A percentile compares a stretch with the other conserved stretches of the same genome.
Conservation (phyloP, 2,329 filamentous ascomycete genomes). For the Orbilia javanica region DNA sequence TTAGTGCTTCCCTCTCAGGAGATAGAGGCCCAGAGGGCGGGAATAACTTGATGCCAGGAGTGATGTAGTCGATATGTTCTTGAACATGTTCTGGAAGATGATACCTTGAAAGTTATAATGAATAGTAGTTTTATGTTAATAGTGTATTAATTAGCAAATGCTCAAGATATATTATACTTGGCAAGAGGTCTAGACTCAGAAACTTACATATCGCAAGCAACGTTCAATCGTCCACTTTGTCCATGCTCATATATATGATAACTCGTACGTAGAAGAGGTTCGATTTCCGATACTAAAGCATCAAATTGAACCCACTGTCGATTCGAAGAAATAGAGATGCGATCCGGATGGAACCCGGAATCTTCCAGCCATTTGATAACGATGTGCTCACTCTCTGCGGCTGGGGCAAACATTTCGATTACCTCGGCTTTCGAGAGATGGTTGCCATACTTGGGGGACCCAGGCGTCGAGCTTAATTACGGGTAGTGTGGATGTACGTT, state of each 20-base stretch:
- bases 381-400: slow-evolving; percentile 63
- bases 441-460: slow-evolving; percentile 66
- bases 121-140: no score
- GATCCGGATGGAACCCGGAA: slow-evolving; percentile 63
- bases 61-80: slow-evolving; percentile 71
- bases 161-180: no score
- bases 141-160: no score
- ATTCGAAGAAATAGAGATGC: slow-evolving; percentile 64
- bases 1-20: not conserved
- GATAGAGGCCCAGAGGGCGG: slow-evolving; percentile 32
- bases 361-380: slow-evolving; percentile 65
- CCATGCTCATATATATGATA: slow-evolving; percentile 74
- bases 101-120: slow-evolving; percentile 65
- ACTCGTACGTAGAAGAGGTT: slow-evolving; percentile 67
- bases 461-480: slow-evolving; percentile 64
- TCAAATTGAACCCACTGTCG: slow-evolving; percentile 67
- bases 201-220: slow-evolving; percentile 65
- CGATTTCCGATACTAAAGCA: slow-evolving; percentile 65
- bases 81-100: slow-evolving; percentile 69
- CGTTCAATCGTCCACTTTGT: slow-evolving; percentile 66
- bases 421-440: slow-evolving; percentile 65
- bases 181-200: not conserved
- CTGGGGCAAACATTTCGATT: slow-evolving; percentile 65
- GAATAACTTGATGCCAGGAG: slow-evolving; percentile 70
- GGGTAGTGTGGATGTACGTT: not conserved